These are phyloP conservation scores for Cetraspora pellucida DNA, from an alignment of 192 early-diverging fungal species.

Conservation along the genomic window DNA sequence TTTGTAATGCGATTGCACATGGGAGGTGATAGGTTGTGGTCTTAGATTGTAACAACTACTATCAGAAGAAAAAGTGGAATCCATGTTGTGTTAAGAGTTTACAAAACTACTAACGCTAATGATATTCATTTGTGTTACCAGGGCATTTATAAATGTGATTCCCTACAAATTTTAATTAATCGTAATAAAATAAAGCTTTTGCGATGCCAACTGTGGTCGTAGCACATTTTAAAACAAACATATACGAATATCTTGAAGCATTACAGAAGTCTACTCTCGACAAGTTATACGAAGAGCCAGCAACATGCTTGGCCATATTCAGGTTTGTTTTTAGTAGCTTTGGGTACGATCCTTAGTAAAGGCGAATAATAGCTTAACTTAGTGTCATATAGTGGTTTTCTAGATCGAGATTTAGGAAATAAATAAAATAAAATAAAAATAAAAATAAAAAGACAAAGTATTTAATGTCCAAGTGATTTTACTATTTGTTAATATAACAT, in stretches of 20 bases:
- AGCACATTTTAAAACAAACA: slow-evolving; percentile 68
- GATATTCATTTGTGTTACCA: no score
- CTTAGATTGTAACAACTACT: neutral
- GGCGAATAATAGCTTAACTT: no score
- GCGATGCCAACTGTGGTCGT: slow-evolving; percentile 26
- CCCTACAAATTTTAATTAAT: no score
- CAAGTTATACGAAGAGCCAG: slow-evolving; percentile 82
- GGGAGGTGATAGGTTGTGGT: neutral
- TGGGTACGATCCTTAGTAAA: neutral
- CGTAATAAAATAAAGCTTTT: no score
- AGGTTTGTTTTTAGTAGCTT: slow-evolving; percentile 49
- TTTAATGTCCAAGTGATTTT: no score
- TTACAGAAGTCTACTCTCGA: slow-evolving; percentile 76
- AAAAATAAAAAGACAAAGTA: no score
- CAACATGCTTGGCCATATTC: slow-evolving; percentile 91
- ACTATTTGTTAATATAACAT: no score
- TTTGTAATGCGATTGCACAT: slow-evolving; percentile 56
- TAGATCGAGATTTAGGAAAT: no score
- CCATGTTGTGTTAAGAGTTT: neutral
- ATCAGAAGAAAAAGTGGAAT: slow-evolving; percentile 2
- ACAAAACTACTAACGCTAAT: no score
- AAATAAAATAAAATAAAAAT: no score
- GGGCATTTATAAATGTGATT: no score
- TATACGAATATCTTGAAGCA: slow-evolving; percentile 78
- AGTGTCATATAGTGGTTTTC: no score